Percentiles rank a stretch among this genome's conserved stretches.
Evolutionary conservation across 306 rosid genomes (phyloP).

Genomic region (Prunus kanzakura): DNA sequence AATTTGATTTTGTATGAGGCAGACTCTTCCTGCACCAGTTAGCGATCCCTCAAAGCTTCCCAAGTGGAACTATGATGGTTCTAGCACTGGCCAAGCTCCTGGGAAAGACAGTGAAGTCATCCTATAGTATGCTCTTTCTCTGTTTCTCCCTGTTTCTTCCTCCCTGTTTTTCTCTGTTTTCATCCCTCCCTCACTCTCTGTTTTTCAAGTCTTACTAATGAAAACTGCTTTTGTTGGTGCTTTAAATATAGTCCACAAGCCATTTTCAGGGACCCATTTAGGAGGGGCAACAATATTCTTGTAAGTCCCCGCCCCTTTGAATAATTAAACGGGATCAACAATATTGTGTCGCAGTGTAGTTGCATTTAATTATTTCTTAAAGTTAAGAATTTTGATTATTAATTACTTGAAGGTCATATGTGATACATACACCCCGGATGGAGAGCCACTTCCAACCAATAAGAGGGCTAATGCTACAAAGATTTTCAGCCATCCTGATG

Average conservation of each 20-base stretch:
- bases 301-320: slow-evolving; percentile 27
- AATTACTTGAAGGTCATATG: slow-evolving; percentile 25
- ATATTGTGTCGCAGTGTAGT: neutral
- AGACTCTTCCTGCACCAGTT: slow-evolving; percentile 60
- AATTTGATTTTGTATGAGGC: neutral
- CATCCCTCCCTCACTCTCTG: neutral
- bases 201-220: neutral
- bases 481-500: slow-evolving; percentile 52
- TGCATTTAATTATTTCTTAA: neutral
- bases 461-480: slow-evolving; percentile 55
- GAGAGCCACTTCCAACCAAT: slow-evolving; percentile 62
- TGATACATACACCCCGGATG: slow-evolving; percentile 62
- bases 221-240: neutral
- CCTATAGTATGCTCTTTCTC: slow-evolving; percentile 37
- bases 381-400: neutral
- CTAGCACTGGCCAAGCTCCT: slow-evolving; percentile 72
- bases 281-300: slow-evolving; percentile 57
- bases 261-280: slow-evolving; percentile 64
- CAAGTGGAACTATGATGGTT: slow-evolving; percentile 65
- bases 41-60: slow-evolving; percentile 64
- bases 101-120: slow-evolving; percentile 74
- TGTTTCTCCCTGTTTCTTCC: neutral
- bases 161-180: too few relatives aligned
- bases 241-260: slow-evolving; percentile 52
- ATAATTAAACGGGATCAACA: neutral